A percentile compares a stretch with the other conserved stretches of the same genome.
phyloP scores from a whole-genome alignment of 2,329 filamentous ascomycete genomes.

The Talaromyces pinophilus region DNA sequence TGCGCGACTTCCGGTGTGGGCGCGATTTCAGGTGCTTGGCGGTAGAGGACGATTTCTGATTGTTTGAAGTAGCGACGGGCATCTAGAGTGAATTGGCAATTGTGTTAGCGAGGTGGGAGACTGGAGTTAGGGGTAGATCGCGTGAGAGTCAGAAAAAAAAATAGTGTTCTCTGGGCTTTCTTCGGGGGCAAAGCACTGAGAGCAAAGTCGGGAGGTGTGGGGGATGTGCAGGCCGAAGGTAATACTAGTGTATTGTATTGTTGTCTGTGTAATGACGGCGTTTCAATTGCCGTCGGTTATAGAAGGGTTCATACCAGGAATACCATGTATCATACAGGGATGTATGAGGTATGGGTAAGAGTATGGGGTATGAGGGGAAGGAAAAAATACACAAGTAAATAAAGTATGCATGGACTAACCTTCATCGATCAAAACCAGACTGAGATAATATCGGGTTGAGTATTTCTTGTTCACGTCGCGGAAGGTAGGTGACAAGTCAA shows the following conservation, averaged over 20 bases:
- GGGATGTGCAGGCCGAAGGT: conserved; percentile 13
- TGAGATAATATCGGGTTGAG: conserved; percentile 96
- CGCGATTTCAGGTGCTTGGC: conserved; percentile 62
- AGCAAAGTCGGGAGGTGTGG: conserved; percentile 8
- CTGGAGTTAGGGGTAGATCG: conserved; percentile 8
- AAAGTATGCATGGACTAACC: conserved; percentile 53
- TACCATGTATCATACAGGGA: conserved; percentile 6
- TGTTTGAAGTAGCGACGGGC: conserved; percentile 98
- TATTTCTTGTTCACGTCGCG: conserved; percentile 99
- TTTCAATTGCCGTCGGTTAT: conserved; percentile 43
- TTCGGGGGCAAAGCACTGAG: background rate
- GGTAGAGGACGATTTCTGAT: conserved; percentile 94
- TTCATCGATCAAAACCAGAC: conserved; percentile 92
- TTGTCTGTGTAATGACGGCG: conserved; percentile 1
- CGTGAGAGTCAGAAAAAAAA: background rate
- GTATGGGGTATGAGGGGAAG: conserved; percentile 25
- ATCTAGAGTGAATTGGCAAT: conserved; percentile 55
- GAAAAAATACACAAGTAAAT: conserved; percentile 6
- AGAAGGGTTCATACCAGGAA: conserved; percentile 25
- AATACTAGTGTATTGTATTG: conserved; percentile 11
- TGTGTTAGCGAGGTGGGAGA: background rate
- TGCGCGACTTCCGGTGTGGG: conserved; percentile 43
- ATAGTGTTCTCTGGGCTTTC: background rate
- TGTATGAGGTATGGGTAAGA: conserved; percentile 10
- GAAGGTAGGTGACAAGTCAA: conserved; percentile 97